phyloP scores from a whole-genome alignment of 305 asterid genomes.

The Solanum hybrid region DNA sequence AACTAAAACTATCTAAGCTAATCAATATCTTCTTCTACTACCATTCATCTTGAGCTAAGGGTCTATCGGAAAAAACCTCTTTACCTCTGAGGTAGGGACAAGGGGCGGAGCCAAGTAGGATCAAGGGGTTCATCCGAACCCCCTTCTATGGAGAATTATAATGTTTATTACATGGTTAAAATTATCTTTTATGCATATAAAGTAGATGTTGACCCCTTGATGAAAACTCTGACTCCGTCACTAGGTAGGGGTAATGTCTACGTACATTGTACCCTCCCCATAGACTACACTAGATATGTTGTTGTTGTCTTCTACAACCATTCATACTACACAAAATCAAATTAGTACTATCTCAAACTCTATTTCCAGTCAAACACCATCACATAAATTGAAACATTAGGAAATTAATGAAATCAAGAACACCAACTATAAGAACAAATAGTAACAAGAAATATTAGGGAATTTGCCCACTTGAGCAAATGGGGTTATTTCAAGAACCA shows the following conservation, averaged over 20 bases:
- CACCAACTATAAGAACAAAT: background rate
- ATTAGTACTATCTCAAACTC: background rate
- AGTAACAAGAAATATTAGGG: background rate
- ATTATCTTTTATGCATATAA: background rate
- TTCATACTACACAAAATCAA: background rate
- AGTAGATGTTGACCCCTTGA: background rate
- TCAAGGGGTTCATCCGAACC: background rate
- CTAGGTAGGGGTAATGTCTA: background rate
- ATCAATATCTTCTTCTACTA: background rate
- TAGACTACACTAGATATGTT: background rate
- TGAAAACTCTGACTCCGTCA: background rate
- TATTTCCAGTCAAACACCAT: background rate
- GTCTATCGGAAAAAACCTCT: background rate
- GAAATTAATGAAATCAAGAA: background rate
- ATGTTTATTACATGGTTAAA: background rate
- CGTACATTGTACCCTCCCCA: background rate
- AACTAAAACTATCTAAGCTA: background rate
- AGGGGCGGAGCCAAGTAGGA: background rate
- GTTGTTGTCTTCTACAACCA: constrained; percentile 4
- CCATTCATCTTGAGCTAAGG: background rate
- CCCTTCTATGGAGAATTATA: background rate
- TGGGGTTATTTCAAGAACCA: background rate
- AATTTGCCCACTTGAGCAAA: background rate
- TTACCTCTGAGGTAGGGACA: background rate
- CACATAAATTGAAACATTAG: background rate